Evolutionary conservation across 768 basidiomycete species (phyloP).

Genomic region (Calocera viscosa): DNA sequence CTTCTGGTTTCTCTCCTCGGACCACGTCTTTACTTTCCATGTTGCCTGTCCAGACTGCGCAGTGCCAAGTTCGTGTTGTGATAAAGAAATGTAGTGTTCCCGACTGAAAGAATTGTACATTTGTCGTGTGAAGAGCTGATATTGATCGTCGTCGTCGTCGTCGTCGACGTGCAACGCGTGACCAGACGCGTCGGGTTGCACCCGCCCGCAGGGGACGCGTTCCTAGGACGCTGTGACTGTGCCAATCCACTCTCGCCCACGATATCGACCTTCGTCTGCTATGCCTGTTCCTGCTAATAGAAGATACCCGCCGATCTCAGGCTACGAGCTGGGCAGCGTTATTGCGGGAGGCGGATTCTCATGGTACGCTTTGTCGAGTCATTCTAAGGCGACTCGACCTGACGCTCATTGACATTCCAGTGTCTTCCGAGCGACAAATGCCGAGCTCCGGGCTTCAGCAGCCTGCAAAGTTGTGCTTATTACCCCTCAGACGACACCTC

Average conservation of each 20-base stretch:
- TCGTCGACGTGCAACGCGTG: neutral
- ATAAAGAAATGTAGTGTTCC: too few relatives aligned
- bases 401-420: conserved; percentile 23
- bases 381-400: neutral
- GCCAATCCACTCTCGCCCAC: neutral
- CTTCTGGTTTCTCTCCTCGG: too few relatives aligned
- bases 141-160: too few relatives aligned
- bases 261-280: neutral
- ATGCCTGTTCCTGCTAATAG: neutral
- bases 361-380: conserved; percentile 38
- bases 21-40: too few relatives aligned
- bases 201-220: neutral
- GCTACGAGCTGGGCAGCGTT: conserved; percentile 57
- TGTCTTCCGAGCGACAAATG: conserved; percentile 71
- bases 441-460: conserved; percentile 51
- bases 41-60: too few relatives aligned
- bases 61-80: too few relatives aligned
- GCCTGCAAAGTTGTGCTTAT: conserved; percentile 77
- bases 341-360: conserved; percentile 86
- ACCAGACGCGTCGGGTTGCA: neutral
- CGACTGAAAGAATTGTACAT: neutral
- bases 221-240: conserved; percentile 1
- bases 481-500: conserved; percentile 48
- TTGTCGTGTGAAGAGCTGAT: neutral
- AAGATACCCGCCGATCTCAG: conserved; percentile 27